Percentiles rank a stretch among this genome's conserved stretches.
Conservation (phyloP, 352 stramenopile species). For the Phytophthora lateralis region DNA sequence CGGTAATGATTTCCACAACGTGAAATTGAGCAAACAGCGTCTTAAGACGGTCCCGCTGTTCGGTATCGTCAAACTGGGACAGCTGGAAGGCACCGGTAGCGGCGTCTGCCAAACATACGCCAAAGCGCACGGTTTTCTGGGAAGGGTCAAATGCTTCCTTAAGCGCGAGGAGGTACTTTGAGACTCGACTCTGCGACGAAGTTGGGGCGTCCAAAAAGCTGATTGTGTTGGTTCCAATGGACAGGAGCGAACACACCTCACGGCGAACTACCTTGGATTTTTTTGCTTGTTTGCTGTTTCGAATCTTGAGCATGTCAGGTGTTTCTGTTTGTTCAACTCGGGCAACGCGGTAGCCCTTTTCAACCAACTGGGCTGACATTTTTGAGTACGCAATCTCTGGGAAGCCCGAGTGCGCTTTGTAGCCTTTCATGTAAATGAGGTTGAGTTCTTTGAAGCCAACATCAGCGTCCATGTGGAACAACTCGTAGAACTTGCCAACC, state of each 20-base stretch:
- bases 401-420: slow-evolving; percentile 97
- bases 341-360: slow-evolving; percentile 96
- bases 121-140: slow-evolving; percentile 78
- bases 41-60: slow-evolving; percentile 94
- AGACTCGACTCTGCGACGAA: slow-evolving; percentile 54
- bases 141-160: slow-evolving; percentile 75
- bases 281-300: slow-evolving; percentile 81
- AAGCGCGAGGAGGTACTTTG: slow-evolving; percentile 64
- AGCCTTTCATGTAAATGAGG: slow-evolving; percentile 99
- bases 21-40: slow-evolving; percentile 94
- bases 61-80: slow-evolving; percentile 97
- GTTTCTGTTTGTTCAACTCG: slow-evolving; percentile 99
- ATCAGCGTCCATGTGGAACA: slow-evolving; percentile 99
- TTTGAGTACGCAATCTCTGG: slow-evolving; percentile 98
- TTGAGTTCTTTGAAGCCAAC: slow-evolving; percentile 95
- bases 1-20: slow-evolving; percentile 85
- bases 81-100: slow-evolving; percentile 93
- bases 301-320: slow-evolving; percentile 95
- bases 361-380: slow-evolving; percentile 94
- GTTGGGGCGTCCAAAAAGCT: slow-evolving; percentile 93
- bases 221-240: slow-evolving; percentile 94
- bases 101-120: slow-evolving; percentile 96
- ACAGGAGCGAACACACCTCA: slow-evolving; percentile 97
- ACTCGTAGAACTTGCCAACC: slow-evolving; percentile 97
- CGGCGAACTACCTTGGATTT: slow-evolving; percentile 91